Percentiles rank a stretch among this genome's conserved stretches.
Evolutionary conservation across 1,284 basidiomycete species (phyloP).

Genomic region (Athelia sp.): DNA sequence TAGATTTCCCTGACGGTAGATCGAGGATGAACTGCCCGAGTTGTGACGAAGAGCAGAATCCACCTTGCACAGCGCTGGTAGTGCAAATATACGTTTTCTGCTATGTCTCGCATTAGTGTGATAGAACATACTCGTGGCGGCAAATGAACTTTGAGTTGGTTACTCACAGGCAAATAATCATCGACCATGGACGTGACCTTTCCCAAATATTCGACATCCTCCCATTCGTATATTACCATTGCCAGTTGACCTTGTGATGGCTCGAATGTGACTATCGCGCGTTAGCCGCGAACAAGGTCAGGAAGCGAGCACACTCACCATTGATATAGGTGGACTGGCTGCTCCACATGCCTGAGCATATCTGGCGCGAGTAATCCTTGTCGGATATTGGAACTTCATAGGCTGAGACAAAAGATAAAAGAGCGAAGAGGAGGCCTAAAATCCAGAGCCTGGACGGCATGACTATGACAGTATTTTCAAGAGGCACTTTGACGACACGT

Average conservation of each 20-base stretch:
- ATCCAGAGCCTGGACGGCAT: constrained; percentile 25
- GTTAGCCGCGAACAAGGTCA: constrained; percentile 8
- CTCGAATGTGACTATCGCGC: constrained; percentile 75
- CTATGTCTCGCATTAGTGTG: constrained; percentile 19
- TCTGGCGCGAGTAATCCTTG: constrained; percentile 79
- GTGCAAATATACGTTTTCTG: constrained; percentile 95
- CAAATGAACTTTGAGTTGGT: not conserved
- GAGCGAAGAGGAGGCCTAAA: constrained; percentile 29
- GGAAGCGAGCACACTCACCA: constrained; percentile 37
- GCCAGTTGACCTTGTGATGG: constrained; percentile 85
- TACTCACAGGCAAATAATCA: constrained; percentile 63
- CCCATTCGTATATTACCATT: constrained; percentile 95
- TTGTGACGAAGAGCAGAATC: constrained; percentile 62
- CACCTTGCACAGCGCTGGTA: constrained; percentile 60
- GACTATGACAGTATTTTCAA: constrained; percentile 10
- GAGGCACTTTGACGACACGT: not conserved
- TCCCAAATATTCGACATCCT: constrained; percentile 81
- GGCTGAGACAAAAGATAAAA: constrained; percentile 31
- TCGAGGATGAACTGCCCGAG: constrained; percentile 85
- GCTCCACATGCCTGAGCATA: constrained; percentile 95
- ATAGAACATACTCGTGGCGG: not conserved
- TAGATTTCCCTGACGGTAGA: constrained; percentile 51
- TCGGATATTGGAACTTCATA: constrained; percentile 67
- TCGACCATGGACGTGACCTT: constrained; percentile 57
- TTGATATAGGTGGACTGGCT: constrained; percentile 79